phyloP scores from a whole-genome alignment of 768 basidiomycete genomes.

The Suillus decipiens region DNA sequence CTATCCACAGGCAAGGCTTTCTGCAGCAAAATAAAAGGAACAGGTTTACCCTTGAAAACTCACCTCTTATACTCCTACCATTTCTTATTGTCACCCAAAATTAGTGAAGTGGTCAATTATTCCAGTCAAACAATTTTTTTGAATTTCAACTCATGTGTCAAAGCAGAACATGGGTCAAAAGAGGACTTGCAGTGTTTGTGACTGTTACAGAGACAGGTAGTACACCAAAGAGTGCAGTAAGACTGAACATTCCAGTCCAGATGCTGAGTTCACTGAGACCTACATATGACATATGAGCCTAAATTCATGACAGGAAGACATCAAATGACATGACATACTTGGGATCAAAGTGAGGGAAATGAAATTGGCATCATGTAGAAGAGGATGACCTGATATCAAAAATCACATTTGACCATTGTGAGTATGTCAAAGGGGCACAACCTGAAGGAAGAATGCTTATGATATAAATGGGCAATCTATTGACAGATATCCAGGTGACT shows the following conservation, averaged over 20 bases:
- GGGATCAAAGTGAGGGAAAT: constrained; percentile 59
- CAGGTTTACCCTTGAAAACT: constrained; percentile 12
- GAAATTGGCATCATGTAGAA: constrained; percentile 56
- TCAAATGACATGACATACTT: constrained; percentile 50
- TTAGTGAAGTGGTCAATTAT: constrained; percentile 17
- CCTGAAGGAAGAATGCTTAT: constrained; percentile 24
- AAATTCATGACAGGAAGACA: background rate
- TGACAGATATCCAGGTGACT: constrained; percentile 68
- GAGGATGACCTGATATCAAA: constrained; percentile 49
- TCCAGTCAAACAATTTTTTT: background rate
- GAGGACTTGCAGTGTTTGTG: constrained; percentile 50
- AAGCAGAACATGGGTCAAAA: constrained; percentile 64
- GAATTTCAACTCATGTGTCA: constrained; percentile 37
- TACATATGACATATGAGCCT: constrained; percentile 24
- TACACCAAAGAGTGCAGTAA: constrained; percentile 45
- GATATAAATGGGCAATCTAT: constrained; percentile 70
- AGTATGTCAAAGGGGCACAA: background rate
- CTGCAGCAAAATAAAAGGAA: background rate
- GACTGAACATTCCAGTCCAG: constrained; percentile 65
- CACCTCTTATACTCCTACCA: constrained; percentile 64
- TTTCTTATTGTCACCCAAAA: constrained; percentile 52
- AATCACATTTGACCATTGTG: constrained; percentile 42
- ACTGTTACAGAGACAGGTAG: constrained; percentile 25
- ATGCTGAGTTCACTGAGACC: constrained; percentile 76
- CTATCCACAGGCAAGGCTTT: background rate